Percentiles rank a stretch among this genome's conserved stretches.
Evolutionary conservation across 2,329 filamentous ascomycete species (phyloP).

Genomic region (Colletotrichum noveboracense): DNA sequence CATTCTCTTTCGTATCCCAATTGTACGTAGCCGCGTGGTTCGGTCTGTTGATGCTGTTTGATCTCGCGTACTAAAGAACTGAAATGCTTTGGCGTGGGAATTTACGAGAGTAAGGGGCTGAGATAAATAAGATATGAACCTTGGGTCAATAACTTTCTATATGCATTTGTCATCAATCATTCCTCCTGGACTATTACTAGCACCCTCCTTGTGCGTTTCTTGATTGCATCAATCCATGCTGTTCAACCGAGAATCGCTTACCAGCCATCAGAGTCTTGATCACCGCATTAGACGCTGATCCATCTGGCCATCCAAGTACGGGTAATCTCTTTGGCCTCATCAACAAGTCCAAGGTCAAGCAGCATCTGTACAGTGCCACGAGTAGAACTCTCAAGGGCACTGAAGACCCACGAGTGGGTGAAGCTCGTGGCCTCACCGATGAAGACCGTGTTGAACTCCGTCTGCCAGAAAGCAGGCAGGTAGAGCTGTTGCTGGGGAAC

Average conservation of each 20-base stretch:
- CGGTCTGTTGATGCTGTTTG: not conserved
- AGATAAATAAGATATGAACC: not conserved
- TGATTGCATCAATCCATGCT: not conserved
- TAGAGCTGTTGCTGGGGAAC: slow-evolving; percentile 64
- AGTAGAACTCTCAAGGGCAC: slow-evolving; percentile 60
- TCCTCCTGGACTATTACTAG: not conserved
- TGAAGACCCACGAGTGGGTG: slow-evolving; percentile 60
- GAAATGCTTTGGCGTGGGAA: not conserved
- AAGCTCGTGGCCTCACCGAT: slow-evolving; percentile 47
- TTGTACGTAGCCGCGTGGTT: not conserved
- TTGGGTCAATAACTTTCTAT: not conserved
- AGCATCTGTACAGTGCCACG: slow-evolving; percentile 61
- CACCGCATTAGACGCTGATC: slow-evolving; percentile 34
- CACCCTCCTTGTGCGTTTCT: not conserved
- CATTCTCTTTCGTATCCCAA: not conserved
- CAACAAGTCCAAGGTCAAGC: slow-evolving; percentile 60
- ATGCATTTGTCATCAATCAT: not conserved
- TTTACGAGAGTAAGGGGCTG: not conserved
- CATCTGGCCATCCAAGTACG: slow-evolving; percentile 66
- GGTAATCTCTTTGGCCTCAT: slow-evolving; percentile 63
- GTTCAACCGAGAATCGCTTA: not conserved
- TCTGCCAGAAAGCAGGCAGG: slow-evolving; percentile 64
- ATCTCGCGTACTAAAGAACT: not conserved
- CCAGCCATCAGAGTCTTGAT: not conserved
- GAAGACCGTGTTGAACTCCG: slow-evolving; percentile 50